Evolutionary conservation across 2,329 filamentous ascomycete species (phyloP).

Genomic region (Neofusicoccum umdonicola): DNA sequence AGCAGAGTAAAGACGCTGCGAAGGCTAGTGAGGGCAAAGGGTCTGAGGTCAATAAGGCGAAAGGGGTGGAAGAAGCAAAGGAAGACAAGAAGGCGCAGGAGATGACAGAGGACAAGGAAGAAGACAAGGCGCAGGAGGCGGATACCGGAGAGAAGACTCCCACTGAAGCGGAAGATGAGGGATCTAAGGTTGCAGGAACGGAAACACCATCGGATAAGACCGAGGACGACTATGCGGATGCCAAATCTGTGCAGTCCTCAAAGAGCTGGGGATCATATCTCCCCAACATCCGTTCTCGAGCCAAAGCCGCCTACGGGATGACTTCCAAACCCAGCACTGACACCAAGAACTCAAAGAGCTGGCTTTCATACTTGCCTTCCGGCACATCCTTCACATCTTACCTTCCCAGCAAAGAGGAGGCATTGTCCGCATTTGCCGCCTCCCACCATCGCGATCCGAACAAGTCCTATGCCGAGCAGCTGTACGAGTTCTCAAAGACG

Average conservation of each 20-base stretch:
- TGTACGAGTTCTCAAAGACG: constrained; percentile 51
- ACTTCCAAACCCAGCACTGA: background rate
- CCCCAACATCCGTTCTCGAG: constrained; percentile 30
- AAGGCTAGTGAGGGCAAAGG: constrained; percentile 1
- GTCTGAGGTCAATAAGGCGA: background rate
- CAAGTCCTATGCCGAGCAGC: constrained; percentile 50
- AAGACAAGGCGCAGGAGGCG: background rate
- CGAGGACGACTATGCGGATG: constrained; percentile 31
- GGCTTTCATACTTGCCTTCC: constrained; percentile 48
- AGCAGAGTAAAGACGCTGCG: constrained; percentile 25
- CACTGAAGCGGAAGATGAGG: background rate
- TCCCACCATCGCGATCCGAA: constrained; percentile 46
- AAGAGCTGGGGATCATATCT: constrained; percentile 40
- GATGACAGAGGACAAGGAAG: background rate
- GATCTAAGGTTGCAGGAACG: background rate
- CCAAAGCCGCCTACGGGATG: background rate
- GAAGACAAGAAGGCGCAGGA: constrained; percentile 4
- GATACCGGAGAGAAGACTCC: background rate
- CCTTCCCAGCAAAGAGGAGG: constrained; percentile 42
- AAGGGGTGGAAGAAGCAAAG: background rate
- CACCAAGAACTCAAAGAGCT: constrained; percentile 34
- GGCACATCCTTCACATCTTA: constrained; percentile 50
- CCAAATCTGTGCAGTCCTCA: constrained; percentile 22
- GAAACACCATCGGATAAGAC: constrained; percentile 27
- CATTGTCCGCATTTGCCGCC: constrained; percentile 45